Percentiles rank a stretch among this genome's conserved stretches.
These are phyloP conservation scores for Aspergillus asperescens DNA, from an alignment of 495 filamentous ascomycete genomes.

Conservation along the genomic window DNA sequence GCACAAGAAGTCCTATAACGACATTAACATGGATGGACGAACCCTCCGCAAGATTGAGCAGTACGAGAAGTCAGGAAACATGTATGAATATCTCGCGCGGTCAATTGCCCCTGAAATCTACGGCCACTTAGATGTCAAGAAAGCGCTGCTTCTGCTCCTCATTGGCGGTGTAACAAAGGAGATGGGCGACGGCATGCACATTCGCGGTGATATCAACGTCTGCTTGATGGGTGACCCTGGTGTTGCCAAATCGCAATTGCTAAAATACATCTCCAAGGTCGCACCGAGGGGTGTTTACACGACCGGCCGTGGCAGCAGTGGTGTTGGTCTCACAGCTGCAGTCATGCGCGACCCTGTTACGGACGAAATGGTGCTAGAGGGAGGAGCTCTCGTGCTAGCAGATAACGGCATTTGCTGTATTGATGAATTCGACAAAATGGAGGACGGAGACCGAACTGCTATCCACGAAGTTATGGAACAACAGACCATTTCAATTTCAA, in stretches of 20 bases:
- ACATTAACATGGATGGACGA: slow-evolving; percentile 69
- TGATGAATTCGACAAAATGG: slow-evolving; percentile 99
- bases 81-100: slow-evolving; percentile 89
- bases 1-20: slow-evolving; percentile 96
- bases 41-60: slow-evolving; percentile 76
- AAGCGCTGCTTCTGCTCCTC: slow-evolving; percentile 86
- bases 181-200: slow-evolving; percentile 96
- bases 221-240: slow-evolving; percentile 99
- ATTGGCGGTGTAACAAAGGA: slow-evolving; percentile 96
- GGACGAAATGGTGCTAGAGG: slow-evolving; percentile 98
- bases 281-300: slow-evolving; percentile 97
- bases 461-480: slow-evolving; percentile 99
- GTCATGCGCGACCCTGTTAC: slow-evolving; percentile 99
- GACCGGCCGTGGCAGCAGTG: slow-evolving; percentile 90
- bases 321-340: slow-evolving; percentile 94
- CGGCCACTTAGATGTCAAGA: slow-evolving; percentile 95
- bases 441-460: slow-evolving; percentile 89
- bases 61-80: slow-evolving; percentile 73
- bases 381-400: slow-evolving; percentile 89
- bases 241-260: slow-evolving; percentile 95
- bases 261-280: slow-evolving; percentile 98
- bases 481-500: slow-evolving; percentile 97
- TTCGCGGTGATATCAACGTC: slow-evolving; percentile 97
- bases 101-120: slow-evolving; percentile 98
- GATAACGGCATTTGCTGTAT: slow-evolving; percentile 99